Base-by-base conservation (phyloP, 768 basidiomycete genomes). In the Asterophora parasitica region DNA sequence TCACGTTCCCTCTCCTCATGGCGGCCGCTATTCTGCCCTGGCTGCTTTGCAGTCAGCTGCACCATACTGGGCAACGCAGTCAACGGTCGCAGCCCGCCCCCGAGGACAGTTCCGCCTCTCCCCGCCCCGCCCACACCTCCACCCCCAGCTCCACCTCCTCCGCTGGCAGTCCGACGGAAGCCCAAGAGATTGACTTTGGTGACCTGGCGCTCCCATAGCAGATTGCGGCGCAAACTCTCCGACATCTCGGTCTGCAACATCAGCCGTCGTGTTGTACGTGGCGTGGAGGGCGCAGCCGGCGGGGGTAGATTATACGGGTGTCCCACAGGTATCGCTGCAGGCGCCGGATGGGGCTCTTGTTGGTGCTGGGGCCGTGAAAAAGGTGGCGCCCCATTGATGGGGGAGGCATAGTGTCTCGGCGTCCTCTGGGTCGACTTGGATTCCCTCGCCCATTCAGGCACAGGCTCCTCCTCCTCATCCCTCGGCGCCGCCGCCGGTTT, bases 201-300 rank as follows among this genome's bases (percentile, higher is more conserved):
- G 19, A 85, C 77, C 53, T 85, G 82, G 11, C 85, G 74, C 55
- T 84, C 88, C 89, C 89, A 91, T 4, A 93, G 66, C 48, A 93
- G 61, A 56, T 92, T 88, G 38, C 85, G 72, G 16, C 92, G 73
- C 52, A 95, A 67, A 49, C 83, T 86, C 66, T 95, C 92, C 27
- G 86, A 85, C 60, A 95, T 71, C 65, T 95, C 92, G 4, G 83
- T 85, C 46, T 82, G 74, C 38, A 94, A 73, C 88, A 94, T 94
- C 55, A 79, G 76, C 42, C 88, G 74, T 2, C 92, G 77, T 2
- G 90, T 92, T 35, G 92, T 91, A 30, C 87, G 81, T 0, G 92
- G 92, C 0, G 89, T 90, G 55, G 85, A 84, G 2, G 88, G 88
- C 13, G 78, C 69, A 0, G 74, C 67, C 27, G 78, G 69, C 3